Conservation (phyloP, 306 rosid species). For the Fragaria vesca region DNA sequence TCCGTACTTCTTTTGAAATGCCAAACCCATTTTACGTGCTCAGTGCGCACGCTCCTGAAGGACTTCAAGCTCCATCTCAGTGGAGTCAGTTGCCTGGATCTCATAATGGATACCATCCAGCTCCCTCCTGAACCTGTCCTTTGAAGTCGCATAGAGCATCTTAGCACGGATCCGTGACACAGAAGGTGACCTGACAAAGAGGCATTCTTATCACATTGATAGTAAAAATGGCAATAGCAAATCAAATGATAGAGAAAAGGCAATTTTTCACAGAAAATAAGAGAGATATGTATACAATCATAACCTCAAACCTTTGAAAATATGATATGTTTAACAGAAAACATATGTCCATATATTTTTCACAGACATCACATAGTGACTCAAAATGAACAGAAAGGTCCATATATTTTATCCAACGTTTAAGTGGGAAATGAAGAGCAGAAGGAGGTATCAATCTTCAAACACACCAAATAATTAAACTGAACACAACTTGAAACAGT, state of each 20-base stretch:
- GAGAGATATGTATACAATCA: neutral
- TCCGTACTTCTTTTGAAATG: constrained; percentile 31
- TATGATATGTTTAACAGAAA: neutral
- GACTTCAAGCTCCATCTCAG: constrained; percentile 85
- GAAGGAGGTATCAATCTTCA: neutral
- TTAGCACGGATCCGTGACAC: constrained; percentile 72
- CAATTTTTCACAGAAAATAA: neutral
- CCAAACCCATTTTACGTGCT: constrained; percentile 29
- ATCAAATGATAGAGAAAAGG: neutral
- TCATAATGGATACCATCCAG: constrained; percentile 80
- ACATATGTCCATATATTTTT: neutral
- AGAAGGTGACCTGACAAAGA: constrained; percentile 63
- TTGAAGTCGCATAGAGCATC: constrained; percentile 84
- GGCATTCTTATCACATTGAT: neutral
- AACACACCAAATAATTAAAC: neutral
- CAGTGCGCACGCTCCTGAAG: constrained; percentile 65
- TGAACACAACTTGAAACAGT: neutral
- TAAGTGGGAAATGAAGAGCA: neutral
- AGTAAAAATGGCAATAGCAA: constrained; percentile 4
- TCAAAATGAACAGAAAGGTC: neutral
- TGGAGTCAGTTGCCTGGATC: constrained; percentile 84
- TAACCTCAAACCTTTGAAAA: neutral
- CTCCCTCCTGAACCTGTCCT: constrained; percentile 76
- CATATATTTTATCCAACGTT: neutral
- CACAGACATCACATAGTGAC: neutral